Conservation (phyloP, 805 yeast species). For the Suhomyces kilbournensis region DNA sequence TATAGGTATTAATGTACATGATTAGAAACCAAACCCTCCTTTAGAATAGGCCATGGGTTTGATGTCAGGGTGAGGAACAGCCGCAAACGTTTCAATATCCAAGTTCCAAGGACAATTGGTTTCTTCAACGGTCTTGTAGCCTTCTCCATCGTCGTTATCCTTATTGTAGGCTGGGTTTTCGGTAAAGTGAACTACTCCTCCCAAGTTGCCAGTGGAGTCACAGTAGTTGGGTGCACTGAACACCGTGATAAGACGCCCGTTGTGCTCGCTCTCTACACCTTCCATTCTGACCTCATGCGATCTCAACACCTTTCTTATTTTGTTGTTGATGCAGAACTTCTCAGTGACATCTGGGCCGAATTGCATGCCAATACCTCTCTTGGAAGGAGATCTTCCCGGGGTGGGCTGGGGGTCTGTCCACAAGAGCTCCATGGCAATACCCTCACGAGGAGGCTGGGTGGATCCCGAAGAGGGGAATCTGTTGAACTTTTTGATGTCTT, state of each 20-base stretch:
- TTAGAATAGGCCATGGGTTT: conserved; percentile 89
- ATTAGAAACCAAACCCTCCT: conserved; percentile 41
- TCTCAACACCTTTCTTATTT: conserved; percentile 75
- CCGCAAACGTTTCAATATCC: conserved; percentile 61
- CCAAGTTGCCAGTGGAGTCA: conserved; percentile 86
- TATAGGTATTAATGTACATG: conserved; percentile 1
- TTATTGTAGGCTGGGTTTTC: conserved; percentile 45
- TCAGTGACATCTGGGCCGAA: conserved; percentile 95
- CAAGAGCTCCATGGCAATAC: conserved; percentile 90
- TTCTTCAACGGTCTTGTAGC: conserved; percentile 35
- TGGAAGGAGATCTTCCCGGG: conserved; percentile 80
- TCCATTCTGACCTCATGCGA: conserved; percentile 94
- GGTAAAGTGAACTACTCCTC: conserved; percentile 79
- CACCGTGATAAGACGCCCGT: conserved; percentile 85
- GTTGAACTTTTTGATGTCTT: conserved; percentile 69
- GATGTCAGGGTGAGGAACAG: conserved; percentile 85
- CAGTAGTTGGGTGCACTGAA: conserved; percentile 98
- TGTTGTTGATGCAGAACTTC: conserved; percentile 67
- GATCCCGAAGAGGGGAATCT: conserved; percentile 52
- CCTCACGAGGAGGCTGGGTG: conserved; percentile 85
- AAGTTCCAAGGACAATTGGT: conserved; percentile 45
- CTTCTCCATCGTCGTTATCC: conserved; percentile 43
- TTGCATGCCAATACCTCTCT: conserved; percentile 93
- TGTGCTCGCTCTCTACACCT: conserved; percentile 86
- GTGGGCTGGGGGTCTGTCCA: conserved; percentile 95